A percentile compares a stretch with the other conserved stretches of the same genome.
These are phyloP conservation scores for Angophora floribunda DNA, from an alignment of 345 rosid species.

Conservation along the genomic window DNA sequence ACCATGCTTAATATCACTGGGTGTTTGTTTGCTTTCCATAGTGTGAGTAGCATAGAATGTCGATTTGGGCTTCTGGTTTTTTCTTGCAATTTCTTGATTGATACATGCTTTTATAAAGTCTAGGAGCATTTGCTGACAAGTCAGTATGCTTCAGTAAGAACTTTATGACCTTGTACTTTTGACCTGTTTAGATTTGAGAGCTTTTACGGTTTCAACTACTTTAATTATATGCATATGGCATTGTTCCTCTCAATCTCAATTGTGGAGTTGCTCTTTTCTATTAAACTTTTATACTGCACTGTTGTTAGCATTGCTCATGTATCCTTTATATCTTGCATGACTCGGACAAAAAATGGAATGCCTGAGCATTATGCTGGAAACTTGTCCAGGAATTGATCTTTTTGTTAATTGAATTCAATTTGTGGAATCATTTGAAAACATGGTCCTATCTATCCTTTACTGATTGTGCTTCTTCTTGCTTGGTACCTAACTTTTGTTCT, in stretches of 20 bases:
- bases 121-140: neutral
- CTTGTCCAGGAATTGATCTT: neutral
- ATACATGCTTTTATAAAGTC: neutral
- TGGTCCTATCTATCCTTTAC: neutral
- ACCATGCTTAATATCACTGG: neutral
- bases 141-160: neutral
- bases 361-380: neutral
- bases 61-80: neutral
- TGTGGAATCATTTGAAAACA: neutral
- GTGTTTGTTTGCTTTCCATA: neutral
- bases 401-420: neutral
- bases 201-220: neutral
- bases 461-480: neutral
- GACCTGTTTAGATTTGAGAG: neutral
- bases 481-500: neutral
- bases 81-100: neutral
- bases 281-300: neutral
- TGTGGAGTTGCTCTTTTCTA: neutral
- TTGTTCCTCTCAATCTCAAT: neutral
- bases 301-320: neutral
- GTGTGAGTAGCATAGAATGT: neutral
- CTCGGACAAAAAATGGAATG: neutral
- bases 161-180: neutral
- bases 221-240: neutral
- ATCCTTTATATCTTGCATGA: neutral